Conservation (phyloP, 2,329 filamentous ascomycete genomes). For the Aspergillus neotritici region DNA sequence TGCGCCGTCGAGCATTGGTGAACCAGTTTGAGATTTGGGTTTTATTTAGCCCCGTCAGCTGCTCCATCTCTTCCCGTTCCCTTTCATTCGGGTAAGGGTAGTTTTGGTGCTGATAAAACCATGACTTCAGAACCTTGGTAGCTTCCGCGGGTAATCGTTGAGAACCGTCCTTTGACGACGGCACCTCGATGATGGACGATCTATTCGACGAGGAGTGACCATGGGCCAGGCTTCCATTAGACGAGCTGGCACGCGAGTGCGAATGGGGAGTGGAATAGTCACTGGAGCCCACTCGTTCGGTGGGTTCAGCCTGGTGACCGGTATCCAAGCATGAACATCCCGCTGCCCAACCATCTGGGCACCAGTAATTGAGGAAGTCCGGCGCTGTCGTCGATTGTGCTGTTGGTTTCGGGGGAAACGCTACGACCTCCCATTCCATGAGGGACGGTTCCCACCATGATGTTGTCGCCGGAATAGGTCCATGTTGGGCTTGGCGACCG, state of each 20-base stretch:
- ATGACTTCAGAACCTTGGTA: conserved; percentile 70
- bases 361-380: too few relatives aligned
- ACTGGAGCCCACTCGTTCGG: too few relatives aligned
- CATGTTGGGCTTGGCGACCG: not conserved
- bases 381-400: too few relatives aligned
- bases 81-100: conserved; percentile 82
- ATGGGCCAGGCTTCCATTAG: not conserved
- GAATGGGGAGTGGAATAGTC: too few relatives aligned
- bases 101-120: conserved; percentile 68
- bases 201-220: not conserved
- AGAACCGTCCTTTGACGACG: not conserved
- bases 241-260: too few relatives aligned
- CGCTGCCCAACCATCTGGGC: too few relatives aligned
- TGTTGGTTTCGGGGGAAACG: too few relatives aligned
- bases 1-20: conserved; percentile 71
- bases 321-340: too few relatives aligned
- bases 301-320: too few relatives aligned
- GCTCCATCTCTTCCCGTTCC: conserved; percentile 69
- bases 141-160: conserved; percentile 37
- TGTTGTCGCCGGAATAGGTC: not conserved
- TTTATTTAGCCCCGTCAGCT: conserved; percentile 69
- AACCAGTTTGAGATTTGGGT: conserved; percentile 89
- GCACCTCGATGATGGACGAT: not conserved
- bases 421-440: too few relatives aligned
- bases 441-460: not conserved